Percentiles rank a stretch among this genome's conserved stretches.
Evolutionary conservation across 2,329 filamentous ascomycete genomes (phyloP).

Genomic region (Penicillium sp.): DNA sequence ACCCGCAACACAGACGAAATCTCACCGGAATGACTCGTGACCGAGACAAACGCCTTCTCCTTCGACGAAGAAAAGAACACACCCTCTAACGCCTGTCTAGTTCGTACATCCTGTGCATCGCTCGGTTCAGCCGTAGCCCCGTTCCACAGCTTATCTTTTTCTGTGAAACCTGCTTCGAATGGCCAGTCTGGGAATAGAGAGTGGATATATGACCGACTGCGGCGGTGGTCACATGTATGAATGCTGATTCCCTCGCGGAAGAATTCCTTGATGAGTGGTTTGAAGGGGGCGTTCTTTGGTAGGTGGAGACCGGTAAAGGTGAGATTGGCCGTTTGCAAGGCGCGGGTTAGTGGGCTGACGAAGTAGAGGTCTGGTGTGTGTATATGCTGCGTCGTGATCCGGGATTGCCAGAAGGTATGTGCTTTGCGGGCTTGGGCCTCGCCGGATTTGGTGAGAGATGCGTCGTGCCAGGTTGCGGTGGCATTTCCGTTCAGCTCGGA

Average conservation of each 20-base stretch:
- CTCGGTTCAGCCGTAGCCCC: constrained; percentile 45
- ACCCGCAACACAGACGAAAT: constrained; percentile 48
- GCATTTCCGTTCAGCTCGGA: constrained; percentile 51
- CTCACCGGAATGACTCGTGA: constrained; percentile 55
- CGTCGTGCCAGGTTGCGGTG: constrained; percentile 52
- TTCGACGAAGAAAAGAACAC: constrained; percentile 42
- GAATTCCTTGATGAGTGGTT: constrained; percentile 51
- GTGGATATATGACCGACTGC: constrained; percentile 44
- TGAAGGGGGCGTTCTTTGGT: constrained; percentile 42
- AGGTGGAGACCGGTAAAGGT: constrained; percentile 48
- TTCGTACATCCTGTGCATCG: constrained; percentile 45
- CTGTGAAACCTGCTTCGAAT: constrained; percentile 50
- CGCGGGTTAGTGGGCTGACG: constrained; percentile 52
- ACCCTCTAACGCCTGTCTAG: constrained; percentile 44
- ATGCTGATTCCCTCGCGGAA: constrained; percentile 54
- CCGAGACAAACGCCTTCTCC: constrained; percentile 44
- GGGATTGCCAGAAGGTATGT: constrained; percentile 46
- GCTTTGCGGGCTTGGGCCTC: constrained; percentile 45
- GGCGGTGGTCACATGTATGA: constrained; percentile 56
- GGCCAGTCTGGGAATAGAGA: constrained; percentile 44
- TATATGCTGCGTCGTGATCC: constrained; percentile 44
- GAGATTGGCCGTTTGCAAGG: constrained; percentile 50
- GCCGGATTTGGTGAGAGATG: constrained; percentile 50
- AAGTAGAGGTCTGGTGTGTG: constrained; percentile 52
- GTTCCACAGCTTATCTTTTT: constrained; percentile 52